Evolutionary conservation across 495 filamentous ascomycete species (phyloP), one percentile per base, ranked within the genome.

Genomic region (Usnea hakonensis): DNA sequence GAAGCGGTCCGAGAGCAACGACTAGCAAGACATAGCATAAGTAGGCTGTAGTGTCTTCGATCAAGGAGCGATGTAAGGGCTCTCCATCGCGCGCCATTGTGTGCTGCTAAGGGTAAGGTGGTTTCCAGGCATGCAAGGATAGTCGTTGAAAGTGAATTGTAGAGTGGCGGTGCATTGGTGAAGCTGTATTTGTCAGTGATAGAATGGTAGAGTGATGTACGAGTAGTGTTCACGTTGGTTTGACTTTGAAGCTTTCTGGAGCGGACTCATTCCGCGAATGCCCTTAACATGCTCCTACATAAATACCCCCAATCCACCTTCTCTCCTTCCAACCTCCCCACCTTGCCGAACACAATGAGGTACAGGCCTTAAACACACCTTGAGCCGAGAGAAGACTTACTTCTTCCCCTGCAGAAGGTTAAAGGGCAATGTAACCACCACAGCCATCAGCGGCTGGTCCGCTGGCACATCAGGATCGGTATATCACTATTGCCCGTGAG

Each of bases 1-100:
- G 91, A 11, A 96, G 81, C 3, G 94, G 89, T 7, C 91, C 92
- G 19, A 95, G 69, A 6, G 87, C 89, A 55, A 80, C 78, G 68
- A 89, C 78, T 52, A 79, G 74, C 37, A 91, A 77, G 46, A 89
- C 73, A 65, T 85, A 78, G 67, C 86, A 65, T 57, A 92, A 77
- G 68, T 89, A 91, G 40, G 79, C 74, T 19, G 87, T 89, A 46
- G 81, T 73, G 10, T 62, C 60, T 6, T 40, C 26, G 28, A 44
- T 8, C 28, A 62, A 14, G 5, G 52, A 43, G 23, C 41, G 48
- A 23, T 44, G 60, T 8, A 56, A 23, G 32, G 50, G 60, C 52
- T 56, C 60, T 13, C 21, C 60, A 36, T 11, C 60, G 26, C 52
- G 57, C 70, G 58, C 36, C 54, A 61, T 62, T 11, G 19, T 37